These are phyloP conservation scores for Zalaria obscura DNA, from an alignment of 2,329 filamentous ascomycete genomes.

Conservation along the genomic window DNA sequence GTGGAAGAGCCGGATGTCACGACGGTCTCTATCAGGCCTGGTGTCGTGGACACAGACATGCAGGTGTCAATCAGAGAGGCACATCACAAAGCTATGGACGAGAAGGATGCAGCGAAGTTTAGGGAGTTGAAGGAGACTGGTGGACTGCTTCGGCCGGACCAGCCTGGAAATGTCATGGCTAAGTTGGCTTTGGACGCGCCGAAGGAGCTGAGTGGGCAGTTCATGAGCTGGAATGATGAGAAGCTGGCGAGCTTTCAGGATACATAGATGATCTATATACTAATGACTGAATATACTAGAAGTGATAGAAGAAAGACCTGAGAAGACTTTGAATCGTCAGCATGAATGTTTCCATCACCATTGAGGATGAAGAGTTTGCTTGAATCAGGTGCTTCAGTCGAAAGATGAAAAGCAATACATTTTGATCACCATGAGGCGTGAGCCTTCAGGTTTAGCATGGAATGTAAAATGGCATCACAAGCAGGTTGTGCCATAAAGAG, in stretches of 20 bases:
- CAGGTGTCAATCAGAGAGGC: slow-evolving; percentile 66
- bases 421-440: slow-evolving; percentile 47
- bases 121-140: slow-evolving; percentile 54
- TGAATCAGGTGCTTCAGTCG: slow-evolving; percentile 42
- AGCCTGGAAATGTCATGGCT: slow-evolving; percentile 77
- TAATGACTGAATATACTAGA: neutral
- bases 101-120: slow-evolving; percentile 49
- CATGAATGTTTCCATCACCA: too few species aligned
- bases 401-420: slow-evolving; percentile 73
- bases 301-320: neutral
- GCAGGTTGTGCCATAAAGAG: neutral
- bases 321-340: too few species aligned
- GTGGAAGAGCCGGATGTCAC: slow-evolving; percentile 66
- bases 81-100: slow-evolving; percentile 47
- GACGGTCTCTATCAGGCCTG: slow-evolving; percentile 59
- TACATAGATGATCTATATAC: slow-evolving; percentile 8
- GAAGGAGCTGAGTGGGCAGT: slow-evolving; percentile 59
- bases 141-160: slow-evolving; percentile 62
- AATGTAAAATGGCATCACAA: slow-evolving; percentile 56
- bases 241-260: slow-evolving; percentile 42
- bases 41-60: slow-evolving; percentile 82
- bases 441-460: slow-evolving; percentile 66
- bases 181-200: slow-evolving; percentile 54
- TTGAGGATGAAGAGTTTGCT: too few species aligned
- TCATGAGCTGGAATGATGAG: slow-evolving; percentile 44